Conservation (phyloP, 768 basidiomycete genomes). For the Pisolithus microcarpus region DNA sequence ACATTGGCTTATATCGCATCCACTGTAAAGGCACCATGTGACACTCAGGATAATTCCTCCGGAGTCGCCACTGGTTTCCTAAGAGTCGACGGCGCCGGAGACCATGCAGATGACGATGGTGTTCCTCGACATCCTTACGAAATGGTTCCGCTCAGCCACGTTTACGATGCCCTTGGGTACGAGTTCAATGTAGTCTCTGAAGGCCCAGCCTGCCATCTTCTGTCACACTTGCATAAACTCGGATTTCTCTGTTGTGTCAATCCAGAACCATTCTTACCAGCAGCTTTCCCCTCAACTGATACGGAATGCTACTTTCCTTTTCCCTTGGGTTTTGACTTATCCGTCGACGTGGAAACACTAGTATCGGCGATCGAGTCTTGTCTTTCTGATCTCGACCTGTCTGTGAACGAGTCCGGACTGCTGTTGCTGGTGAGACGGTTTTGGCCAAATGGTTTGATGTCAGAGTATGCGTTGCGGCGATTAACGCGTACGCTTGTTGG, state of each 20-base stretch:
- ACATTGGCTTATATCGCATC: conserved; percentile 56
- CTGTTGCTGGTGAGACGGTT: conserved; percentile 60
- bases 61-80: conserved; percentile 39
- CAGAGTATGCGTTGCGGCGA: conserved; percentile 61
- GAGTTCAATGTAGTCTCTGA: conserved; percentile 54
- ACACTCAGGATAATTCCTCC: conserved; percentile 1
- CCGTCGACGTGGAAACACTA: conserved; percentile 64
- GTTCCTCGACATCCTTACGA: conserved; percentile 45
- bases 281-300: conserved; percentile 30
- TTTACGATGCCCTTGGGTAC: conserved; percentile 52
- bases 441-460: conserved; percentile 68
- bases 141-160: conserved; percentile 48
- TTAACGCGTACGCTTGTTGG: conserved; percentile 49
- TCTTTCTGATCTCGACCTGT: conserved; percentile 62
- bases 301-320: conserved; percentile 53
- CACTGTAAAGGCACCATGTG: conserved; percentile 38
- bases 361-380: conserved; percentile 66
- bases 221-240: conserved; percentile 54
- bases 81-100: conserved; percentile 28
- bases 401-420: conserved; percentile 68
- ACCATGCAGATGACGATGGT: conserved; percentile 15
- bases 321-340: conserved; percentile 64
- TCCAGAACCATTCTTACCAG: conserved; percentile 6
- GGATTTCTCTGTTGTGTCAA: conserved; percentile 54
- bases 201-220: conserved; percentile 41